Evolutionary conservation across 2,329 filamentous ascomycete genomes (phyloP).

Genomic region (Aspergillus intermedius): DNA sequence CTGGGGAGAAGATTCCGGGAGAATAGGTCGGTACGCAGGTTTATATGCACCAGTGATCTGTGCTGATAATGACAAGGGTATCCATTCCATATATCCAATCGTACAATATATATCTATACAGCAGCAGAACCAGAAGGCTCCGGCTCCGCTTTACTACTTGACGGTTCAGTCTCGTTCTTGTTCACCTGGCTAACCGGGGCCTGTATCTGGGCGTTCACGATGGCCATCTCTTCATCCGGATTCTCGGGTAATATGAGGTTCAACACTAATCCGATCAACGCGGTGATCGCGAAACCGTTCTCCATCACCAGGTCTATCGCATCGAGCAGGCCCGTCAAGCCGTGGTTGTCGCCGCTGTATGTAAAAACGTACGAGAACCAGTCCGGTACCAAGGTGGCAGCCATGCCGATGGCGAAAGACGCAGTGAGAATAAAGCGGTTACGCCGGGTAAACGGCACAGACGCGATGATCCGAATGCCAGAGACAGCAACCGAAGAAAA

Average conservation of each 20-base stretch:
- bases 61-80: not conserved
- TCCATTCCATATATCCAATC: not conserved
- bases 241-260: slow-evolving; percentile 70
- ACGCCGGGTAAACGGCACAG: slow-evolving; percentile 56
- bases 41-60: too few relatives aligned
- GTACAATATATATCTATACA: slow-evolving; percentile 1
- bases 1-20: slow-evolving; percentile 26
- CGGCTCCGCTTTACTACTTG: not conserved
- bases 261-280: slow-evolving; percentile 63
- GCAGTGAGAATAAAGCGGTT: slow-evolving; percentile 63
- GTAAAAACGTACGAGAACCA: slow-evolving; percentile 46
- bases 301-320: slow-evolving; percentile 62
- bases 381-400: slow-evolving; percentile 42
- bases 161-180: not conserved
- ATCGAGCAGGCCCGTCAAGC: slow-evolving; percentile 54
- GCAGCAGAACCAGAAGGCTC: not conserved
- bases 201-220: slow-evolving; percentile 20
- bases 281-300: slow-evolving; percentile 57
- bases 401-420: slow-evolving; percentile 54
- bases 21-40: not conserved
- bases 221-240: slow-evolving; percentile 55
- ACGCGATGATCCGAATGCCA: slow-evolving; percentile 59
- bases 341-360: slow-evolving; percentile 53
- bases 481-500: slow-evolving; percentile 61
- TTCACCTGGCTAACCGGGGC: slow-evolving; percentile 6